phyloP scores from a whole-genome alignment of 768 basidiomycete genomes.

The Nidularia pulvinata region DNA sequence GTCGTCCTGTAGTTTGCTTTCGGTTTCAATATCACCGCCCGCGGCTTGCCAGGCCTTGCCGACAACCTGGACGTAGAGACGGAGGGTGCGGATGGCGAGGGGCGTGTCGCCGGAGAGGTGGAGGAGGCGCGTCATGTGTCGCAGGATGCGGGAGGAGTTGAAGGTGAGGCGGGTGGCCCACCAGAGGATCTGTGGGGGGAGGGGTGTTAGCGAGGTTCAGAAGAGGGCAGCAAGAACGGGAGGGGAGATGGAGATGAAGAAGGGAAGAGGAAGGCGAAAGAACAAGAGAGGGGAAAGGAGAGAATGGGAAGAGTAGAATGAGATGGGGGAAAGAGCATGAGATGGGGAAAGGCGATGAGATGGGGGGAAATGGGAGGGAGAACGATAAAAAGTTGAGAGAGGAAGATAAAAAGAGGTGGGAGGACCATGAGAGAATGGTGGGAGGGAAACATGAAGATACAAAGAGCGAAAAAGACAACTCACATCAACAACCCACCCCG shows the following conservation, averaged over 20 bases:
- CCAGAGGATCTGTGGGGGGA: slow-evolving; percentile 68
- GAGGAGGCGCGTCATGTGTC: slow-evolving; percentile 81
- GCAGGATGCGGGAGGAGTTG: slow-evolving; percentile 83
- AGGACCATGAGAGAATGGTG: background rate
- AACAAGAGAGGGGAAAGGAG: too few relatives aligned
- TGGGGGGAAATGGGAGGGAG: too few relatives aligned
- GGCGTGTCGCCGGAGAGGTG: slow-evolving; percentile 57
- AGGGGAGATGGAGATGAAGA: slow-evolving; percentile 1
- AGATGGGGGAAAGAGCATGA: too few relatives aligned
- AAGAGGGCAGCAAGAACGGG: background rate
- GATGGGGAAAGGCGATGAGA: too few relatives aligned
- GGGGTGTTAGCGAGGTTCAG: slow-evolving; percentile 1
- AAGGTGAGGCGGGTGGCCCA: slow-evolving; percentile 95
- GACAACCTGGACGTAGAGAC: slow-evolving; percentile 83
- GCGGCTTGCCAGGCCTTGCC: slow-evolving; percentile 77
- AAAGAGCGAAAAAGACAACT: slow-evolving; percentile 20
- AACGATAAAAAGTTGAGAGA: too few relatives aligned
- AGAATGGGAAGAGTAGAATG: too few relatives aligned
- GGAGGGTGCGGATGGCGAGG: slow-evolving; percentile 74
- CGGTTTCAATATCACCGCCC: slow-evolving; percentile 20
- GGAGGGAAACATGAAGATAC: background rate
- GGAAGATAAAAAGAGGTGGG: too few relatives aligned
- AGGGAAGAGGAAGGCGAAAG: background rate
- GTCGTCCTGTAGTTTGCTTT: too few relatives aligned
- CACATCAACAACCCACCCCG: slow-evolving; percentile 84